A percentile compares a stretch with the other conserved stretches of the same genome.
These are phyloP conservation scores for Candida corydali DNA, from an alignment of 805 yeast species.

Conservation along the genomic window DNA sequence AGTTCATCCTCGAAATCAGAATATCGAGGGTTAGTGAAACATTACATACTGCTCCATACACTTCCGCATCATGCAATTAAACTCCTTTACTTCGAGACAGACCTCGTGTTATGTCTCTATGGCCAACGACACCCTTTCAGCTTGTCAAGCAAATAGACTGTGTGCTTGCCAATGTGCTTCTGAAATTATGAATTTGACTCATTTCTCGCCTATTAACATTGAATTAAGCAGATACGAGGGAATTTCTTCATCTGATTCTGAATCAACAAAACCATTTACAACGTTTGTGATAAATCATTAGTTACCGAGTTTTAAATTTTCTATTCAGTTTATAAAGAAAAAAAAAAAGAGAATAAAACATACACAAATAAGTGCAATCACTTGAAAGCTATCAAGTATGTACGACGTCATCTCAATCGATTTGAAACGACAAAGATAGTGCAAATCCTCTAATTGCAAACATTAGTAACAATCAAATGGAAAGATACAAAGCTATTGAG, in stretches of 20 bases:
- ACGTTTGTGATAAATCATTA: constrained; percentile 16
- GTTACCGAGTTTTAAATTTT: constrained; percentile 16
- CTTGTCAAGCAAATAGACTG: too few relatives aligned
- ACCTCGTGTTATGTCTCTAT: constrained; percentile 8
- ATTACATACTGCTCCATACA: constrained; percentile 13
- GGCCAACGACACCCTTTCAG: constrained; percentile 1
- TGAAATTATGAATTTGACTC: background rate
- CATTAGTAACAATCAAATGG: too few relatives aligned
- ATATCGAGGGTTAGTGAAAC: constrained; percentile 35
- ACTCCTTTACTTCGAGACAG: too few relatives aligned
- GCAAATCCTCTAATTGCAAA: too few relatives aligned
- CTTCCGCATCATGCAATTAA: too few relatives aligned
- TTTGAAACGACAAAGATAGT: too few relatives aligned
- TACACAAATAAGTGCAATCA: too few relatives aligned
- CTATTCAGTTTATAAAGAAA: too few relatives aligned
- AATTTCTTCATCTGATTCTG: constrained; percentile 39
- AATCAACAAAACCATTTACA: constrained; percentile 25
- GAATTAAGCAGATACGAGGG: constrained; percentile 46
- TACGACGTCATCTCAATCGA: too few relatives aligned
- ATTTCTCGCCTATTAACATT: constrained; percentile 8
- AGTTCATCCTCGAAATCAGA: constrained; percentile 27
- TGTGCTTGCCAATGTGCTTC: background rate
- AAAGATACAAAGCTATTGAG: too few relatives aligned
- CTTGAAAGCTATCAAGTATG: too few relatives aligned
- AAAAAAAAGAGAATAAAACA: too few relatives aligned